phyloP scores from a whole-genome alignment of 805 yeast genomes.

The Candida incommunis region DNA sequence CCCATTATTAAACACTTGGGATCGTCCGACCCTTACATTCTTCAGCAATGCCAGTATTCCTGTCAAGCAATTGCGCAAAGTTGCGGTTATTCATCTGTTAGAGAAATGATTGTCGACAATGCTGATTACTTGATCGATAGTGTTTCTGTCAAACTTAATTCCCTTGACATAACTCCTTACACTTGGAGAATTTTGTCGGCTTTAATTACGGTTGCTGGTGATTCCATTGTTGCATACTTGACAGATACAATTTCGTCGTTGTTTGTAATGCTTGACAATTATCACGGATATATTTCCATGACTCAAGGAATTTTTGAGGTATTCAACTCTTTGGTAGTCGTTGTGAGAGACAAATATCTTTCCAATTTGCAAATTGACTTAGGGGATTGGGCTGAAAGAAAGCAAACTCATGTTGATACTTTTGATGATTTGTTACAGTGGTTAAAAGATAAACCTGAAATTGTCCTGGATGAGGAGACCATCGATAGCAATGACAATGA shows the following conservation, averaged over 20 bases:
- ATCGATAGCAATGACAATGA: conserved; percentile 7
- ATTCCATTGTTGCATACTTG: conserved; percentile 45
- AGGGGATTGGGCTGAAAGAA: conserved; percentile 2
- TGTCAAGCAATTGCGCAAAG: conserved; percentile 34
- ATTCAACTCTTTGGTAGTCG: conserved; percentile 24
- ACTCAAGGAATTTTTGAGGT: conserved; percentile 63
- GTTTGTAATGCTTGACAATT: conserved; percentile 66
- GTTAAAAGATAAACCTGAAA: conserved; percentile 12
- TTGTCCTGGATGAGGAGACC: conserved; percentile 17
- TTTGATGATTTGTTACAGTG: conserved; percentile 13
- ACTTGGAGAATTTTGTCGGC: conserved; percentile 57
- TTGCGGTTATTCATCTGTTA: conserved; percentile 39
- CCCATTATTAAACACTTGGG: conserved; percentile 66
- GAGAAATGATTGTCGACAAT: conserved; percentile 44
- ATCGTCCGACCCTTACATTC: conserved; percentile 29
- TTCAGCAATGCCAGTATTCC: conserved; percentile 41
- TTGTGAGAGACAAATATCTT: not conserved
- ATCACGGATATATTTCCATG: conserved; percentile 65
- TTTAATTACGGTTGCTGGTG: conserved; percentile 57
- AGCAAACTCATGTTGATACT: conserved; percentile 2
- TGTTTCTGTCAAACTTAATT: conserved; percentile 53
- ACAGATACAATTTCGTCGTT: conserved; percentile 62
- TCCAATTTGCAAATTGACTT: not conserved
- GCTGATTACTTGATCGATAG: conserved; percentile 73
- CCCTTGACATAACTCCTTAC: conserved; percentile 61